A percentile compares a stretch with the other conserved stretches of the same genome.
phyloP scores from a whole-genome alignment of 495 filamentous ascomycete species.

The Lineolata rhizophorae region DNA sequence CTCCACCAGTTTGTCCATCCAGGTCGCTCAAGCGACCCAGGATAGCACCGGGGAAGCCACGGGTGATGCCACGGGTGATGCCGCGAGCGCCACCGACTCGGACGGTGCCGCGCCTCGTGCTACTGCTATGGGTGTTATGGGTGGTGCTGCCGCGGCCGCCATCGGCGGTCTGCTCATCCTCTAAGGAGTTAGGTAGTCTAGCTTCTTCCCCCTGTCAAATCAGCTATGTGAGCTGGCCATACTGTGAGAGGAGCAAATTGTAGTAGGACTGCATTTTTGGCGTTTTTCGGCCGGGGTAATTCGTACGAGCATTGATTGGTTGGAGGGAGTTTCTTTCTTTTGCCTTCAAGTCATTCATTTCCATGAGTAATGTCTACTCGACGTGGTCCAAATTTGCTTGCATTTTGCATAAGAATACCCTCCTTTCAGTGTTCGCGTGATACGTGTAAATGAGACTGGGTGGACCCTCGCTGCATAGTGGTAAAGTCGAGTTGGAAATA shows the following conservation, averaged over 20 bases:
- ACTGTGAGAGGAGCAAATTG: no score
- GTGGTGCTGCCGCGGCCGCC: slow-evolving; percentile 3
- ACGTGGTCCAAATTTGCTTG: not conserved
- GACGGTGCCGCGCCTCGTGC: not conserved
- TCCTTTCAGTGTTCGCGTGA: not conserved
- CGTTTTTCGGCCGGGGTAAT: no score
- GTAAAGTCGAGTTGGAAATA: not conserved
- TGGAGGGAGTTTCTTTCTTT: no score
- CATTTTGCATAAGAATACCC: not conserved
- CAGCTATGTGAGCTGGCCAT: no score
- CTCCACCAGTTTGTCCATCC: slow-evolving; percentile 11
- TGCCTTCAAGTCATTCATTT: no score
- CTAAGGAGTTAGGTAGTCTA: not conserved
- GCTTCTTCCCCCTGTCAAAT: no score
- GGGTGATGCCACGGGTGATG: not conserved
- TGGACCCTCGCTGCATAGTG: not conserved
- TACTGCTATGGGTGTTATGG: slow-evolving; percentile 3
- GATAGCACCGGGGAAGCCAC: no score
- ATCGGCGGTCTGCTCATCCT: slow-evolving; percentile 6
- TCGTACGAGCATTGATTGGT: no score
- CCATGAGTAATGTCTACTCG: not conserved
- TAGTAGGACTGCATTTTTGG: no score
- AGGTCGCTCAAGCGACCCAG: slow-evolving; percentile 13
- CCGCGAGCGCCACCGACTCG: not conserved
- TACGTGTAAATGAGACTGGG: not conserved